Evolutionary conservation across 176 grass and related monocot species (phyloP).

Genomic region (Stipa capillata): DNA sequence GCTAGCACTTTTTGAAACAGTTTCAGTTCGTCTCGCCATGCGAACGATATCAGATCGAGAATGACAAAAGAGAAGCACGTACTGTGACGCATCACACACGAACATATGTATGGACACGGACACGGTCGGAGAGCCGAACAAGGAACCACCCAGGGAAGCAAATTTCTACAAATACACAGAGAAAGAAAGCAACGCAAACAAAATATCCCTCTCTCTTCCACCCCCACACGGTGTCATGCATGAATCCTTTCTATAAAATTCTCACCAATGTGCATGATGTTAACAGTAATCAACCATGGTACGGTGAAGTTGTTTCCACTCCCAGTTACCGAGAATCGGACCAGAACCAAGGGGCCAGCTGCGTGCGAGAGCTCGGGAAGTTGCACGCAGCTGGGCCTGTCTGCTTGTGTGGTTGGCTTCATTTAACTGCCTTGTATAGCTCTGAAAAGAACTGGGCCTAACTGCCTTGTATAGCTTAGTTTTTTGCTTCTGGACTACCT

Average conservation of each 20-base stretch:
- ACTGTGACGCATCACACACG: neutral
- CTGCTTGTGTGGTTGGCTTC: neutral
- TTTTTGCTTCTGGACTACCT: constrained; percentile 18
- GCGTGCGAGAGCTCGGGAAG: neutral
- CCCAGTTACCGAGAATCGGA: too few species aligned
- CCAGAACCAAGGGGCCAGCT: too few species aligned
- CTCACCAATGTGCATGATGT: too few species aligned
- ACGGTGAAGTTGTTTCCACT: too few species aligned
- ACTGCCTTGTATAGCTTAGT: neutral
- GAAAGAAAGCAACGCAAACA: neutral
- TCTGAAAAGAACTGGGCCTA: too few species aligned
- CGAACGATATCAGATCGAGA: neutral
- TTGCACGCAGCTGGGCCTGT: neutral
- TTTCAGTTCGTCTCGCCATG: constrained; percentile 12
- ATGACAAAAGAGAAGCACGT: neutral
- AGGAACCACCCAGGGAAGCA: constrained; percentile 9
- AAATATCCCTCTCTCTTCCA: neutral
- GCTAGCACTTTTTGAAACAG: neutral
- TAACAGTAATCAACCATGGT: too few species aligned
- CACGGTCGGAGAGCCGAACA: neutral
- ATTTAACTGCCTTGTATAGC: too few species aligned
- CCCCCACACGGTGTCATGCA: too few species aligned
- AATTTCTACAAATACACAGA: neutral
- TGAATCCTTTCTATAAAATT: too few species aligned
- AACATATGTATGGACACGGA: neutral